Base-by-base conservation (phyloP, 129 eudicot genomes). In the Saussurea involucrata region DNA sequence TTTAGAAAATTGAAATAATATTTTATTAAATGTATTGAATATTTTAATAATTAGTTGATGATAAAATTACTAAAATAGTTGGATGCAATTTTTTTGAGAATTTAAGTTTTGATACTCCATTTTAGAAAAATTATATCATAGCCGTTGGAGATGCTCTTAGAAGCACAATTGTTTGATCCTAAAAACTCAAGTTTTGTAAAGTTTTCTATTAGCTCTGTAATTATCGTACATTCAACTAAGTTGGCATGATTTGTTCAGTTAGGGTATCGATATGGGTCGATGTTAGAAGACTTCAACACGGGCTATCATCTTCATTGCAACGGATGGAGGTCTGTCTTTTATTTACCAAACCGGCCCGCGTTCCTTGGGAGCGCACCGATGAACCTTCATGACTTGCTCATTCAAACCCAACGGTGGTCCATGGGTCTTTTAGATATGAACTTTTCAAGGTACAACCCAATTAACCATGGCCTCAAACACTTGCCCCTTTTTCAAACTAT, bases 341-440 rank as follows among this genome's bases (percentile, higher is more conserved):
- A 66, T 44, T 61, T 69, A 65, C 88, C 88, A 7, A 18, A 74
- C 5, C 74, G 88, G 63, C 80, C 84, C 0, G 88, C 90, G 1
- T 87, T 87, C 81, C 55, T 90, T 24, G 92, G 90, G 8, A 74
- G 77, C 57, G 79, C 78, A 13, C 96, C 92, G 21, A 83, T 83
- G 53, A 76, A 84, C 36, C 88, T 90, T n/a, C 11, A 61, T 15
- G 90, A 90, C 75, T 64, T 83, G 8, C 24, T 90, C 31, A 80
- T 53, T 74, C 92, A 87, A 75, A 77, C 74, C 28, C 85, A 81
- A 78, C 79, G 92, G 29, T 90, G 92, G 87, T 76, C 81, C 4
- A 76, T 81, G 12, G 88, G 89, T 63, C 69, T 76, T 55, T 76
- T 79, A 24, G 87, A 85, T 12, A 77, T 87, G 71, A 66, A 63